Evolutionary conservation across 345 rosid species (phyloP).

Genomic region (Excoecaria agallocha): DNA sequence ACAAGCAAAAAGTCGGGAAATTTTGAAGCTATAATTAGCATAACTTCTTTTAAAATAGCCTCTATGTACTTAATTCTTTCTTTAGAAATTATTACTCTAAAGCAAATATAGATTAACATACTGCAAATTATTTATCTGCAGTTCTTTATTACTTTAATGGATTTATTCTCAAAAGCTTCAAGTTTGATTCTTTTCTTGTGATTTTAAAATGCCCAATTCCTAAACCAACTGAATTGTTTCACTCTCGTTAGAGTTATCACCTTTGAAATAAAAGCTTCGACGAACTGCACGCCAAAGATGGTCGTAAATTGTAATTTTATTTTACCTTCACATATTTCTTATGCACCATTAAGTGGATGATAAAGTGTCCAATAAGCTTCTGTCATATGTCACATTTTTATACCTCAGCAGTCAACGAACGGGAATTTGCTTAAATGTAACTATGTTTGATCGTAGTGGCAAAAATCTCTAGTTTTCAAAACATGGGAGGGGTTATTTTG

Average conservation of each 20-base stretch:
- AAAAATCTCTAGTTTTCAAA: no score
- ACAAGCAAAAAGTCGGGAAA: conserved; percentile 29
- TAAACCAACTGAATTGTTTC: conserved; percentile 29
- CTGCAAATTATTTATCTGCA: conserved; percentile 27
- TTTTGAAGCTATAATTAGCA: conserved; percentile 28
- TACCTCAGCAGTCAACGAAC: no score
- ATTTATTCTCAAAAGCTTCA: conserved; percentile 14
- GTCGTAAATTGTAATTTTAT: no score
- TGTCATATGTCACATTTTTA: no score
- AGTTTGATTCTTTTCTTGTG: conserved; percentile 25
- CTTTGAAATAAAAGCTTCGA: conserved; percentile 26
- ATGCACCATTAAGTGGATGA: no score
- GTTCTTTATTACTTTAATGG: conserved; percentile 23
- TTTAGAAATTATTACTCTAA: conserved; percentile 26
- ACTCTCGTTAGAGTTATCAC: conserved; percentile 21
- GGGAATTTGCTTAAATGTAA: no score
- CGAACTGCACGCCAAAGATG: conserved; percentile 33
- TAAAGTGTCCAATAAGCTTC: no score
- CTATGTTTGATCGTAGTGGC: no score
- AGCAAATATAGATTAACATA: conserved; percentile 25
- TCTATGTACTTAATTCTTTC: conserved; percentile 23
- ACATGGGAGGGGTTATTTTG: no score
- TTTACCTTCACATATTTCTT: no score
- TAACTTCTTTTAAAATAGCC: conserved; percentile 23
- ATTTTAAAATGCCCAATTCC: conserved; percentile 24